Evolutionary conservation across 1,284 basidiomycete species (phyloP), one percentile per base, ranked within the genome.

Genomic region (Porodaedalea pini): DNA sequence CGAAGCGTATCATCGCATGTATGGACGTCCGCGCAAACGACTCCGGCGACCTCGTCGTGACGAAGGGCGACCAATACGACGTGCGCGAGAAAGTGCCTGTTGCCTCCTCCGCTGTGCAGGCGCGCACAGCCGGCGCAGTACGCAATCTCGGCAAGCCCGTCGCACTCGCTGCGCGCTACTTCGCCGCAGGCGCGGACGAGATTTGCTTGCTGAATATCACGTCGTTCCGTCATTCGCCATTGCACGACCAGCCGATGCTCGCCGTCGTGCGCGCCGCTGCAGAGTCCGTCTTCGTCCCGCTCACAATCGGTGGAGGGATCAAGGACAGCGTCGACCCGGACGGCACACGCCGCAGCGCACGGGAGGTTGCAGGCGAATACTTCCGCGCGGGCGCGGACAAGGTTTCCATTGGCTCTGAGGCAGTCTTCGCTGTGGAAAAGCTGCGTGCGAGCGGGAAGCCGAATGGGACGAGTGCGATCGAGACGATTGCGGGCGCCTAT

Each of bases 11-110:
- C 68, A 87, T 99, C 57, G 97, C 97, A 11, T 99, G 97, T 71
- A 87, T 99, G 81, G 97, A 99, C 71, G 96, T 99, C 32, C 88
- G 97, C 43, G 85, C 93, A 37, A 99, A 99, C 74, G 97, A 99
- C 70, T 73, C 88, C 31, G 97, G 97, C 45, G 97, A 99, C 71
- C 85, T 99, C 52, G 95, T 99, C 57, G 97, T 99, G 1, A 99
- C 97, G 50, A 99, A 99, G 76, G 97, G 97, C 56, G 97, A 99
- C 73, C 95, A 97, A 69, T 99, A 99, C 75, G 94, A 98, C 68
- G 96, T 98, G 13, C 90, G 96, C 57, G 96, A 98, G 71, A 92
- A 89, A 68, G 68, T 72, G 10, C 65, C 66, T 19, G 45, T 72
- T 13, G 44, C 59, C 13, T 39, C 53, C 19, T 60, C 67, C 51